Percentiles rank a stretch among this genome's conserved stretches.
Conservation (phyloP, 2,329 filamentous ascomycete species). For the Penicillium sp. region DNA sequence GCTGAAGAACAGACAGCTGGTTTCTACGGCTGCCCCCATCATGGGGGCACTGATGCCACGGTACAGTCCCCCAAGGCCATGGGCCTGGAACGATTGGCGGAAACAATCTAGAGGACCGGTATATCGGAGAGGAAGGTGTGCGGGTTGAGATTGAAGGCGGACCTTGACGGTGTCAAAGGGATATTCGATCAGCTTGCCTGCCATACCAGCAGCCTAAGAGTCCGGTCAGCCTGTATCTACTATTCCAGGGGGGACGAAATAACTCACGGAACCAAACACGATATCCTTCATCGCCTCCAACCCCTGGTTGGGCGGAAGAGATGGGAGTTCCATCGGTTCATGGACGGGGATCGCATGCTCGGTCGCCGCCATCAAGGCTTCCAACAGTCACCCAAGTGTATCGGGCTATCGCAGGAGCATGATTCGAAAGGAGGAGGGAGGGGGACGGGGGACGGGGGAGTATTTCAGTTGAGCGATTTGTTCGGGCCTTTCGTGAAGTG, state of each 20-base stretch:
- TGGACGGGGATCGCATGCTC: constrained; percentile 37
- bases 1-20: constrained; percentile 87
- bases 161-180: constrained; percentile 99
- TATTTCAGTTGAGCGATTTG: constrained; percentile 21
- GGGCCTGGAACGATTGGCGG: constrained; percentile 71
- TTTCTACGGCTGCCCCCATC: constrained; percentile 86
- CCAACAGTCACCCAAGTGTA: constrained; percentile 16
- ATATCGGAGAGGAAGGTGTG: constrained; percentile 75
- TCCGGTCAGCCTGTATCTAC: neutral
- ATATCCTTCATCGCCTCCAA: constrained; percentile 78
- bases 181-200: constrained; percentile 95
- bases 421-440: constrained; percentile 6
- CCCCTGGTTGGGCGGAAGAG: constrained; percentile 46
- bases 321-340: constrained; percentile 41
- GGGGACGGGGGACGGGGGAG: constrained; percentile 4
- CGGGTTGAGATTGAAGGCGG: constrained; percentile 89
- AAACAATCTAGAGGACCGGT: constrained; percentile 90
- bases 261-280: constrained; percentile 73
- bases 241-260: neutral
- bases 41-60: constrained; percentile 89
- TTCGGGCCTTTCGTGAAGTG: constrained; percentile 3
- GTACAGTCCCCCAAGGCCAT: constrained; percentile 80
- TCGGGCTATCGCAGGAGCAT: constrained; percentile 22
- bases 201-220: constrained; percentile 68
- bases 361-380: constrained; percentile 35